Evolutionary conservation across 2,329 filamentous ascomycete species (phyloP).

Genomic region (Alternaria consortialis): DNA sequence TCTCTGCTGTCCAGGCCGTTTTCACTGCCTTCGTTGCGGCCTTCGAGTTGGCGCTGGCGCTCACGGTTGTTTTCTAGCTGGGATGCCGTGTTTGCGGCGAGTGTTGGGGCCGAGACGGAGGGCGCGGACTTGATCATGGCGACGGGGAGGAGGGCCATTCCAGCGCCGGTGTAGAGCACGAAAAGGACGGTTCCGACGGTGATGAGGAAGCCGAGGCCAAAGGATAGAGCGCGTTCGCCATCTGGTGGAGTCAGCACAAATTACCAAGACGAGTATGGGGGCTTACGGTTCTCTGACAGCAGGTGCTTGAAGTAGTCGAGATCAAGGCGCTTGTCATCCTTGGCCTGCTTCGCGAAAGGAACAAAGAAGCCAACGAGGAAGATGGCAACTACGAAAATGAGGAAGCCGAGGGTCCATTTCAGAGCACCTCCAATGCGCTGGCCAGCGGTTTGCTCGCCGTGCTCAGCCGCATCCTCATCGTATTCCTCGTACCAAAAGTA

Average conservation of each 20-base stretch:
- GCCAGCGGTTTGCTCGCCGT: constrained; percentile 75
- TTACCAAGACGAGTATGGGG: constrained; percentile 4
- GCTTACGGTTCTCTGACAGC: constrained; percentile 78
- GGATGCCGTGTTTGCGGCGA: constrained; percentile 78
- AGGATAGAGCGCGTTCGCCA: constrained; percentile 90
- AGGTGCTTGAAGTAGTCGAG: constrained; percentile 92
- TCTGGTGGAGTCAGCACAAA: constrained; percentile 56
- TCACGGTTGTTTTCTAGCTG: constrained; percentile 89
- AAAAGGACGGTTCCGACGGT: constrained; percentile 88
- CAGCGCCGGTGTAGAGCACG: constrained; percentile 85
- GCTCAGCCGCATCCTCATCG: constrained; percentile 86
- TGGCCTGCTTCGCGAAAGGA: constrained; percentile 75
- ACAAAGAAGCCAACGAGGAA: constrained; percentile 96
- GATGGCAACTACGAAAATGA: constrained; percentile 79
- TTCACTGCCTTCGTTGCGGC: constrained; percentile 78
- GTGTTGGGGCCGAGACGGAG: constrained; percentile 80
- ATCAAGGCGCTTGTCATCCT: constrained; percentile 72
- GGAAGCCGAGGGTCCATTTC: constrained; percentile 89
- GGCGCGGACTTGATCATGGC: constrained; percentile 93
- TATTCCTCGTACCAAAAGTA: constrained; percentile 99
- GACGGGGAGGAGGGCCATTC: constrained; percentile 87
- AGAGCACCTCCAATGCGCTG: constrained; percentile 81
- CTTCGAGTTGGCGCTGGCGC: constrained; percentile 88
- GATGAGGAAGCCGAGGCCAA: constrained; percentile 86
- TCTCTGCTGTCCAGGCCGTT: constrained; percentile 84